These are phyloP conservation scores for Physcomitrium patens DNA, from an alignment of 225 moss, liverwort and hornwort species.

Conservation along the genomic window DNA sequence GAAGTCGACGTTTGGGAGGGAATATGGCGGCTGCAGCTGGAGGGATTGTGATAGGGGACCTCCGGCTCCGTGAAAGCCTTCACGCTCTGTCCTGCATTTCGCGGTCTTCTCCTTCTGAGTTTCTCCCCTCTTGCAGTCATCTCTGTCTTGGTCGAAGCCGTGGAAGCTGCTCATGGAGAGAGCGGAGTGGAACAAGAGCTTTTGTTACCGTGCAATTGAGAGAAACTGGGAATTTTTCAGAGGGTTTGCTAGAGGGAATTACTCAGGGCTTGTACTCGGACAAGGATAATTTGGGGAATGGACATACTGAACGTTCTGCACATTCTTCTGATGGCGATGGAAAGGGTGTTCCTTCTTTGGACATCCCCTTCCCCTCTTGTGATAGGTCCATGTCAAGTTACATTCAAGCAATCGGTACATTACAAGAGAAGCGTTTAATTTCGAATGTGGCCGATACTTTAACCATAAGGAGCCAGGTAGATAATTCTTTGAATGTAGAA, in stretches of 20 bases:
- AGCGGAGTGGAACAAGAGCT: conserved; percentile 15
- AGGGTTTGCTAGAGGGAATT: conserved; percentile 41
- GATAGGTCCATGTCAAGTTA: conserved; percentile 54
- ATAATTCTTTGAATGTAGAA: background rate
- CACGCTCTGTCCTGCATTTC: background rate
- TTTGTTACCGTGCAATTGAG: conserved; percentile 45
- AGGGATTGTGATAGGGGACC: conserved; percentile 42
- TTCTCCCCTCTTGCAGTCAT: conserved; percentile 50
- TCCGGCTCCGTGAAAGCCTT: conserved; percentile 35
- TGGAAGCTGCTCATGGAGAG: conserved; percentile 36
- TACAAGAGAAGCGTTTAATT: conserved; percentile 40
- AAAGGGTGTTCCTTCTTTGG: background rate
- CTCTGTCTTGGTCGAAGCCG: conserved; percentile 21
- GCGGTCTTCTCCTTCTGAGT: conserved; percentile 15
- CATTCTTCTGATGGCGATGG: conserved; percentile 8
- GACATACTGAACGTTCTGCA: background rate
- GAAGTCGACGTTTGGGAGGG: background rate
- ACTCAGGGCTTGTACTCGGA: conserved; percentile 41
- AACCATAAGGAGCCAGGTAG: conserved; percentile 12
- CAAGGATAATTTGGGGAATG: conserved; percentile 15
- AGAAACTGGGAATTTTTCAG: conserved; percentile 34
- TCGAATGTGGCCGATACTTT: background rate
- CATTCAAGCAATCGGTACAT: conserved; percentile 38
- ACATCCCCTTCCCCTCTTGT: background rate
- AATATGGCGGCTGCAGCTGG: conserved; percentile 44